phyloP scores from a whole-genome alignment of 768 basidiomycete genomes.

The Boletus bicolor region DNA sequence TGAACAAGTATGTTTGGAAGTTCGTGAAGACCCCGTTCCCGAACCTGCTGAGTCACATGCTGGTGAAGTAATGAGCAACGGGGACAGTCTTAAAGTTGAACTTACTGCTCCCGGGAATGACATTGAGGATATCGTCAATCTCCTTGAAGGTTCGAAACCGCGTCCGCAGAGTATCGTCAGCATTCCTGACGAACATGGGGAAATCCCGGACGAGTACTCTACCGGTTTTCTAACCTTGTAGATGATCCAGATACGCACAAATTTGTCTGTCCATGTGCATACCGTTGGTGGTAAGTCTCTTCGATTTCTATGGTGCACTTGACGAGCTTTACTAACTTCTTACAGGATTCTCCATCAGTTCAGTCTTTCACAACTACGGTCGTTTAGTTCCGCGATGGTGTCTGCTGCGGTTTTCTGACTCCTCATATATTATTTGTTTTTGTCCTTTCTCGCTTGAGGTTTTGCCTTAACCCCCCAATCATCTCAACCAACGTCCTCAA shows the following conservation, averaged over 20 bases:
- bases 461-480: conserved; percentile 3
- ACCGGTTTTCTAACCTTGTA: conserved; percentile 17
- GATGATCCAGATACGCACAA: conserved; percentile 18
- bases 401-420: conserved; percentile 19
- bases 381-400: conserved; percentile 31
- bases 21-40: background rate
- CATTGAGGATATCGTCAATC: conserved; percentile 62
- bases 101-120: conserved; percentile 34
- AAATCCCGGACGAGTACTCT: conserved; percentile 51
- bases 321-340: background rate
- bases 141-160: conserved; percentile 52
- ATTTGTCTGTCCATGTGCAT: conserved; percentile 26
- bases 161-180: conserved; percentile 42
- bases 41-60: conserved; percentile 14
- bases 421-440: conserved; percentile 19
- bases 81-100: conserved; percentile 6
- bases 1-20: conserved; percentile 13
- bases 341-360: conserved; percentile 11
- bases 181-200: conserved; percentile 54
- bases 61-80: conserved; percentile 8
- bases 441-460: conserved; percentile 14
- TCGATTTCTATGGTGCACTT: background rate
- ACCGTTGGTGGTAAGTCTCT: conserved; percentile 16
- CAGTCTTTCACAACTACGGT: conserved; percentile 30
- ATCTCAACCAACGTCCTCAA: background rate